Evolutionary conservation across 441 rosid species (phyloP).

Genomic region (Erodium moschatum): DNA sequence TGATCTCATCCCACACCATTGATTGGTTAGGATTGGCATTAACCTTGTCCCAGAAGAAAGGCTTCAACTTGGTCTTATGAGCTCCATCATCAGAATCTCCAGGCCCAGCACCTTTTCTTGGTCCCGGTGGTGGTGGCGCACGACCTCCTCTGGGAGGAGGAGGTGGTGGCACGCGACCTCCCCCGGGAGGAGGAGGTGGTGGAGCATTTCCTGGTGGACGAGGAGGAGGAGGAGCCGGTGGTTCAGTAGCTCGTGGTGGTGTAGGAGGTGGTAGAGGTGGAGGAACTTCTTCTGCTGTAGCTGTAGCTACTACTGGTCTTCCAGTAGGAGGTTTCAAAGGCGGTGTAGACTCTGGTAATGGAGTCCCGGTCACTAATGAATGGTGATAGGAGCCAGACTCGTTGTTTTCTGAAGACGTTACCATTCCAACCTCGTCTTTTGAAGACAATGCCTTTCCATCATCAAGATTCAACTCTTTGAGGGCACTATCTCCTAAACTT

Average conservation of each 20-base stretch:
- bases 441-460: slow-evolving; percentile 17
- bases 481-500: slow-evolving; percentile 26
- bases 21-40: slow-evolving; percentile 41
- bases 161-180: slow-evolving; percentile 35
- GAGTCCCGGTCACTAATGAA: slow-evolving; percentile 4
- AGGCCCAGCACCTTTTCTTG: background rate
- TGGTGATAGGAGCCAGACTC: background rate
- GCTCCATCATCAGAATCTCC: slow-evolving; percentile 22
- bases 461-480: slow-evolving; percentile 21
- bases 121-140: slow-evolving; percentile 12
- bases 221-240: background rate
- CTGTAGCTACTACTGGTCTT: slow-evolving; percentile 9
- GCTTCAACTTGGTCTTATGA: slow-evolving; percentile 52
- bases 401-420: too few relatives aligned
- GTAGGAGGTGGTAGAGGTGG: too few relatives aligned
- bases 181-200: slow-evolving; percentile 33
- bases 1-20: slow-evolving; percentile 72
- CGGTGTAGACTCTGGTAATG: slow-evolving; percentile 14
- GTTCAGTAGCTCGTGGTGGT: too few relatives aligned
- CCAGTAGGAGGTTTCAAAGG: slow-evolving; percentile 37
- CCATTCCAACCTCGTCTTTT: slow-evolving; percentile 9
- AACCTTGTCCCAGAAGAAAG: slow-evolving; percentile 74
- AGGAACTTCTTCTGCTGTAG: background rate
- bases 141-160: slow-evolving; percentile 37
- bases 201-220: slow-evolving; percentile 14